phyloP scores from a whole-genome alignment of 164 flowering plant species.

The Umbilicus rupestris region DNA sequence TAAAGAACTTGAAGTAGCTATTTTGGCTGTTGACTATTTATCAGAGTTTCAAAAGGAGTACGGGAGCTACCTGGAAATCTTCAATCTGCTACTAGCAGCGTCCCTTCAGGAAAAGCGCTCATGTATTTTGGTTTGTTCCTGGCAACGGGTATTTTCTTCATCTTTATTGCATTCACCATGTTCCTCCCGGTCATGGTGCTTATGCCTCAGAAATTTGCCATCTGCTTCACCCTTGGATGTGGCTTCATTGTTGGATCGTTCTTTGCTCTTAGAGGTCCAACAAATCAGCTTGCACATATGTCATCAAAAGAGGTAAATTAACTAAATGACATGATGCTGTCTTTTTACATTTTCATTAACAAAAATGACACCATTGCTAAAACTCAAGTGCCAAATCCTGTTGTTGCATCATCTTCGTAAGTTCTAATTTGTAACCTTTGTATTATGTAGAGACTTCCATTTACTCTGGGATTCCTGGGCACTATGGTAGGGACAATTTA shows the following conservation, averaged over 20 bases:
- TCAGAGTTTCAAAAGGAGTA: constrained; percentile 90
- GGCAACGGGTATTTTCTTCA: constrained; percentile 77
- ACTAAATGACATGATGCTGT: not conserved
- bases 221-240: constrained; percentile 92
- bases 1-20: not conserved
- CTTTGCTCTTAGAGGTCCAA: constrained; percentile 86
- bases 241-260: constrained; percentile 73
- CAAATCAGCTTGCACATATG: constrained; percentile 88
- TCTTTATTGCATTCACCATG: constrained; percentile 90
- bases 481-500: constrained; percentile 85
- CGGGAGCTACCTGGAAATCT: constrained; percentile 76
- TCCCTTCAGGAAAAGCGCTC: constrained; percentile 84
- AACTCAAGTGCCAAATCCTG: not conserved
- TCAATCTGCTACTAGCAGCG: constrained; percentile 75
- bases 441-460: constrained; percentile 74
- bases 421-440: not conserved
- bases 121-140: constrained; percentile 85
- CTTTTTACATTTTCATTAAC: not conserved
- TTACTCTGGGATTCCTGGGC: constrained; percentile 69
- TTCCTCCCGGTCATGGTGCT: constrained; percentile 95
- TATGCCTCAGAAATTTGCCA: constrained; percentile 94
- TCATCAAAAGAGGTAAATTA: constrained; percentile 67
- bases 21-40: constrained; percentile 6
- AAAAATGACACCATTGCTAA: not conserved
- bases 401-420: not conserved